Evolutionary conservation across 345 rosid genomes (phyloP).

Genomic region (Eucalyptus microcorys): DNA sequence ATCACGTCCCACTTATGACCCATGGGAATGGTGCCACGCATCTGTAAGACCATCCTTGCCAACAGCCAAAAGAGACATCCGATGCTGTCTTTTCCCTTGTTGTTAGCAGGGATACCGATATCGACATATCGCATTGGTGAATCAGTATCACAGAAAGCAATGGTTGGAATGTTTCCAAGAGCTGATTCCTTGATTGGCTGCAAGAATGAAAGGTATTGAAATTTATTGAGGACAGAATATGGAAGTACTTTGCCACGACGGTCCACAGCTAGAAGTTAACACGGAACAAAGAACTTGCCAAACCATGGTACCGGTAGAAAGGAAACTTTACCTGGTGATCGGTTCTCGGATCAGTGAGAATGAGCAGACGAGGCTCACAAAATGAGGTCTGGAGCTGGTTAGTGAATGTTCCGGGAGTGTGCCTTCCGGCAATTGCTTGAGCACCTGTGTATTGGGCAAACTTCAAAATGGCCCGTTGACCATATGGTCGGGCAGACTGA

Average conservation of each 20-base stretch:
- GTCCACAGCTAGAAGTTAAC: not conserved
- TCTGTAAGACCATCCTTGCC: constrained; percentile 90
- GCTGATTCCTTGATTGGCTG: constrained; percentile 97
- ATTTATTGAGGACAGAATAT: not conserved
- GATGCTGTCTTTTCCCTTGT: constrained; percentile 92
- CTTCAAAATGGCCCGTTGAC: constrained; percentile 86
- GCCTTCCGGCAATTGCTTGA: constrained; percentile 94
- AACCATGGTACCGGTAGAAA: not conserved
- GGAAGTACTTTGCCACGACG: not conserved
- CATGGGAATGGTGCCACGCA: constrained; percentile 82
- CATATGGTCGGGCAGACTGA: constrained; percentile 95
- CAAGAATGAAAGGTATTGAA: not conserved
- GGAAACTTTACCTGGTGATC: constrained; percentile 62
- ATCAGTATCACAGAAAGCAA: constrained; percentile 92
- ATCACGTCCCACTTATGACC: constrained; percentile 75
- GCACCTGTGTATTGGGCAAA: constrained; percentile 90
- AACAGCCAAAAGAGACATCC: constrained; percentile 90
- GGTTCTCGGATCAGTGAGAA: constrained; percentile 87
- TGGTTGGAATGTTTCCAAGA: constrained; percentile 87
- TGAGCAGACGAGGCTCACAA: constrained; percentile 76
- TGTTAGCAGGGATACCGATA: constrained; percentile 87
- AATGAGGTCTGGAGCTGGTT: constrained; percentile 86
- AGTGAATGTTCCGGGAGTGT: constrained; percentile 95
- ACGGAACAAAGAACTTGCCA: not conserved
- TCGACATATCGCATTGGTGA: constrained; percentile 88